These are phyloP conservation scores for Penicillium canariense DNA, from an alignment of 495 filamentous ascomycete genomes.

Conservation along the genomic window DNA sequence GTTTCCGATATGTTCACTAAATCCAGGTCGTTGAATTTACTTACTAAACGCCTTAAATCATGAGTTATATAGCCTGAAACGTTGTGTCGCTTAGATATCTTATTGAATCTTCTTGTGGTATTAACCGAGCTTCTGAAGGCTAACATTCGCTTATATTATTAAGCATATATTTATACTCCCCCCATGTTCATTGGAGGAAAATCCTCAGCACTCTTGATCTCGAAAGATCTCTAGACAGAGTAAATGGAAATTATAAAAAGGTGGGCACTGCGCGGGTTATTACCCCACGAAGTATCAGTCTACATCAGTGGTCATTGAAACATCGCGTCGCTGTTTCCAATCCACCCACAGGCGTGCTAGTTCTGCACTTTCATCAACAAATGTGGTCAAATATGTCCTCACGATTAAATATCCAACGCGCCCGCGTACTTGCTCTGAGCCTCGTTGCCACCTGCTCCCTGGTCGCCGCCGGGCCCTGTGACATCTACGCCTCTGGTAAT, in stretches of 20 bases:
- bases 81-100: neutral
- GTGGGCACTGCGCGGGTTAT: neutral
- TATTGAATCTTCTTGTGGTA: neutral
- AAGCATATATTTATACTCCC: neutral
- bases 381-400: conserved; percentile 37
- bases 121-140: conserved; percentile 3
- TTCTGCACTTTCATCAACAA: neutral
- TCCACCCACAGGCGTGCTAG: neutral
- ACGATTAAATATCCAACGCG: conserved; percentile 31
- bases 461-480: conserved; percentile 52
- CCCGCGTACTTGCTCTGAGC: conserved; percentile 34
- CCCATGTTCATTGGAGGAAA: conserved; percentile 9
- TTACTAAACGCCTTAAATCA: neutral
- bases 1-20: no score
- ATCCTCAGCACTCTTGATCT: neutral
- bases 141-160: neutral
- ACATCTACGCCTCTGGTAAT: conserved; percentile 51
- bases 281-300: neutral
- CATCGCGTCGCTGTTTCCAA: neutral
- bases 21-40: neutral
- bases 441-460: conserved; percentile 41
- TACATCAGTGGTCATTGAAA: no score
- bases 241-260: neutral
- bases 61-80: neutral
- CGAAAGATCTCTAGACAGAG: neutral